A percentile compares a stretch with the other conserved stretches of the same genome.
Evolutionary conservation across 306 rosid genomes (phyloP).

Genomic region (Fragaria iinumae): DNA sequence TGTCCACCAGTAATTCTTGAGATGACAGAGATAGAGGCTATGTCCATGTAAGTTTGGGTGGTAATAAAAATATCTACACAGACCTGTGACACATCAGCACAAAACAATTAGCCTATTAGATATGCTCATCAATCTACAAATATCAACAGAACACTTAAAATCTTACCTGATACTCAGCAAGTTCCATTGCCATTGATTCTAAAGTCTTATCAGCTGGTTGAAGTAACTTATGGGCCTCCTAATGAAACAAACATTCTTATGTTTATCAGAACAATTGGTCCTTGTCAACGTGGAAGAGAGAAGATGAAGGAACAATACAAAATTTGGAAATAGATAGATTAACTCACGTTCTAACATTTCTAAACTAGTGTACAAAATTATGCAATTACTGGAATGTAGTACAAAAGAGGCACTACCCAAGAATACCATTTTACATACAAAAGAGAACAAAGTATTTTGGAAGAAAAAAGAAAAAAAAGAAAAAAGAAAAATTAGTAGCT

Average conservation of each 20-base stretch:
- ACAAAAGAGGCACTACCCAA: background rate
- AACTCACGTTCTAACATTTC: background rate
- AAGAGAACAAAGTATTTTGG: background rate
- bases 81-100: conserved; percentile 57
- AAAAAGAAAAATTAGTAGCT: background rate
- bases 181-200: conserved; percentile 80
- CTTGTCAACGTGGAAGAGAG: background rate
- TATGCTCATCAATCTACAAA: conserved; percentile 18
- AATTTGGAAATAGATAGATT: background rate
- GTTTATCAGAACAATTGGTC: background rate
- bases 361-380: background rate
- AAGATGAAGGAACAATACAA: background rate
- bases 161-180: conserved; percentile 89
- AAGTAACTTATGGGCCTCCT: conserved; percentile 93
- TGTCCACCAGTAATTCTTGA: conserved; percentile 96
- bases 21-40: conserved; percentile 84
- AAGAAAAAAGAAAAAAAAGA: background rate
- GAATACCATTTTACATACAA: background rate
- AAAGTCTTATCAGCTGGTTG: conserved; percentile 83
- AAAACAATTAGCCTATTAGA: conserved; percentile 22
- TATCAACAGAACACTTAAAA: conserved; percentile 22
- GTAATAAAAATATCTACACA: conserved; percentile 91
- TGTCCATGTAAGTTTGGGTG: conserved; percentile 74
- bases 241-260: conserved; percentile 15
- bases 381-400: background rate